Evolutionary conservation across 116 monocot species (phyloP).

Genomic region (Zostera marina): DNA sequence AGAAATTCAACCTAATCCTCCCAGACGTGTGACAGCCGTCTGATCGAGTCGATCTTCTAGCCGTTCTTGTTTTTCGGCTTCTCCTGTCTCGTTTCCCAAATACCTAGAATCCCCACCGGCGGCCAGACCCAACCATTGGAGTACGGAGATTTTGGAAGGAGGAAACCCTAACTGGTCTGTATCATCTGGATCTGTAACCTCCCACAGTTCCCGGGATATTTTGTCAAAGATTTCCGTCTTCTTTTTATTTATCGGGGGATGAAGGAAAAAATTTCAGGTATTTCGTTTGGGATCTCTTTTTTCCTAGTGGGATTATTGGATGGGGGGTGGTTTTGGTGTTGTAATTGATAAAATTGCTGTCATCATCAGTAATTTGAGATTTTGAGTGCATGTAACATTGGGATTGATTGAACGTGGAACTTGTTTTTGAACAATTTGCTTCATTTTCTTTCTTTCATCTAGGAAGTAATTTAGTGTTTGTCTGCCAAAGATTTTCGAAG

Average conservation of each 20-base stretch:
- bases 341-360: not conserved
- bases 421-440: not conserved
- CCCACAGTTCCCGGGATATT: not conserved
- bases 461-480: not conserved
- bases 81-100: not conserved
- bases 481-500: not conserved
- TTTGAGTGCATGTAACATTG: not conserved
- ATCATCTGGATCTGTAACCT: slow-evolving; percentile 1
- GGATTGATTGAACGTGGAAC: not conserved
- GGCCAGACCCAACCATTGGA: not conserved
- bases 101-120: not conserved
- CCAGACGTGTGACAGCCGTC: not conserved
- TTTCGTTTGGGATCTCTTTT: not conserved
- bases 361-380: not conserved
- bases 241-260: not conserved
- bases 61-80: not conserved
- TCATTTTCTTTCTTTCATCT: not conserved
- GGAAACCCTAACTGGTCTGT: not conserved
- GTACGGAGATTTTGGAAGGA: not conserved
- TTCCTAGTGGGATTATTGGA: not conserved
- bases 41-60: not conserved
- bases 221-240: not conserved
- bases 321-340: not conserved
- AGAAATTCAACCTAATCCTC: not conserved
- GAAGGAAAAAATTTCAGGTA: not conserved